Evolutionary conservation across 139 green algal species (phyloP), one percentile per base, ranked within the genome.

Genomic region (Tetraselmis striata): DNA sequence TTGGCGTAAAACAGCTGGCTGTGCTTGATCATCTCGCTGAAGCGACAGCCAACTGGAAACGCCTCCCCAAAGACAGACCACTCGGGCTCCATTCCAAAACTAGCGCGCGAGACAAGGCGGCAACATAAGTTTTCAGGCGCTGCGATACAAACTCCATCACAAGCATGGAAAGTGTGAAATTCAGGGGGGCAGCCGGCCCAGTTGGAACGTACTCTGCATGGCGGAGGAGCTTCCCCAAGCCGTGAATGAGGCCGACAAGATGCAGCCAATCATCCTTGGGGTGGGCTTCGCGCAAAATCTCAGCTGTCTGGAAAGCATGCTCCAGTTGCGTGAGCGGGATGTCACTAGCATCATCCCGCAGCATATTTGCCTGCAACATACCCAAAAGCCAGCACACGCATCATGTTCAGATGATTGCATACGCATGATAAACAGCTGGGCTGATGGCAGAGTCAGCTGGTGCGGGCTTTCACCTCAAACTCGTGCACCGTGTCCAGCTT

Each of bases 31-130:
- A 83, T 76, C 1, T 86, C 83, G n/a, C 85, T 84, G 86, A 95
- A 95, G 83, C 89, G 90, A 88, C 95, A 98, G 78, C 94, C 95
- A 58, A 98, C 86, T 0, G 95, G 95, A 84, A 92, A 98, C 45
- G 86, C 92, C 87, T 98, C 95, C 1, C 92, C 92, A 59, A 91
- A 94, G 2, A 97, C 89, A 0, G 93, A 93, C 93, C 93, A 98
- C 84, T 95, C 91, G 1, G 94, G 94, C 88, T 97, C 89, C 0
- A 26, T 79, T 29, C 93, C 94, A 78, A 94, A 94, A 83, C 88
- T 94, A 85, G 26, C 45, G n/a, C n/a, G n/a, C n/a, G n/a, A n/a
- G n/a, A n/a, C n/a, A n/a, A n/a, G n/a, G n/a, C n/a, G n/a, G n/a
- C n/a, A n/a, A n/a, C n/a, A n/a, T n/a, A n/a, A n/a, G n/a, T n/a